Percentiles rank a stretch among this genome's conserved stretches.
These are phyloP conservation scores for Nakazawaea anatomiae DNA, from an alignment of 805 yeast species.

Conservation along the genomic window DNA sequence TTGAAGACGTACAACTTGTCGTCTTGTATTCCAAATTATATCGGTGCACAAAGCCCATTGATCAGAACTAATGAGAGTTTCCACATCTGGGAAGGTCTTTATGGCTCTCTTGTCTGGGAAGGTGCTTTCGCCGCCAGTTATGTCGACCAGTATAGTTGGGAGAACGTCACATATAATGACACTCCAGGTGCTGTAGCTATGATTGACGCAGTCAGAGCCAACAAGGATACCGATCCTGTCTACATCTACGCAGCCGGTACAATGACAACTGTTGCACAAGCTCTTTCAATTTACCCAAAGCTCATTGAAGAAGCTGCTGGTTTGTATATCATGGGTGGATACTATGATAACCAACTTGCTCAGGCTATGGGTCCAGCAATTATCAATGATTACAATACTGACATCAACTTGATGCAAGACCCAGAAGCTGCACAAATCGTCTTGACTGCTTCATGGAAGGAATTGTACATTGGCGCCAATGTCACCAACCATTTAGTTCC, in stretches of 20 bases:
- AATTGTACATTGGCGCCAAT: conserved; percentile 33
- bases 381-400: conserved; percentile 33
- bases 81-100: conserved; percentile 30
- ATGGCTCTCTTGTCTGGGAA: conserved; percentile 35
- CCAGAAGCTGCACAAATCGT: conserved; percentile 41
- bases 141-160: conserved; percentile 26
- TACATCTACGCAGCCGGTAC: conserved; percentile 34
- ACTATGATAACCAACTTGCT: conserved; percentile 33
- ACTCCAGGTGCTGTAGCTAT: conserved; percentile 32
- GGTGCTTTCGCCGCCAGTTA: conserved; percentile 31
- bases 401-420: conserved; percentile 36
- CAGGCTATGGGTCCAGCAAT: conserved; percentile 26
- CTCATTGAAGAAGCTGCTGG: conserved; percentile 33
- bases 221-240: conserved; percentile 30
- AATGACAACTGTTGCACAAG: conserved; percentile 41
- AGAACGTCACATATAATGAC: conserved; percentile 24
- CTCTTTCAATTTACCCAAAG: conserved; percentile 32
- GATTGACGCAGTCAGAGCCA: conserved; percentile 31
- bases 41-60: conserved; percentile 33
- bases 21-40: conserved; percentile 22
- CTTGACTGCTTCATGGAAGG: conserved; percentile 34
- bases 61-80: conserved; percentile 33
- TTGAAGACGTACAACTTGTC: conserved; percentile 27
- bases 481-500: conserved; percentile 35
- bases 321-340: conserved; percentile 39